These are phyloP conservation scores for Xerocomellus amylosporus DNA, from an alignment of 768 basidiomycete genomes.

Conservation along the genomic window DNA sequence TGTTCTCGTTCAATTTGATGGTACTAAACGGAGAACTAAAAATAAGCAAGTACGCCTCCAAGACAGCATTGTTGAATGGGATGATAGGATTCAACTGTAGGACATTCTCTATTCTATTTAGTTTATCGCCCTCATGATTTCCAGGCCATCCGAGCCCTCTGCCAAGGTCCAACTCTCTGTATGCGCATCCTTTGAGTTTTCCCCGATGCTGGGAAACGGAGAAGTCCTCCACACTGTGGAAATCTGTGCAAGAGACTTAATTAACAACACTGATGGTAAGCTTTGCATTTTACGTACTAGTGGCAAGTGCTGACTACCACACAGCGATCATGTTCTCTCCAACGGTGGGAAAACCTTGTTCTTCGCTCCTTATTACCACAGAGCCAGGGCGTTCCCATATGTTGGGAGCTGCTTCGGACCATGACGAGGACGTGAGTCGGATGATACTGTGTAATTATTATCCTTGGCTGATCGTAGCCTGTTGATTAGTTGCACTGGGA, in stretches of 20 bases:
- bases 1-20: not conserved
- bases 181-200: slow-evolving; percentile 2
- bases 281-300: not conserved
- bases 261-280: not conserved
- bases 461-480: not conserved
- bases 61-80: not conserved
- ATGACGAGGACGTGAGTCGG: not conserved
- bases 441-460: too few species aligned
- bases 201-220: slow-evolving; percentile 1
- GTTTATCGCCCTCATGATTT: not conserved
- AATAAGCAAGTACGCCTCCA: not conserved
- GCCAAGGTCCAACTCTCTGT: not conserved
- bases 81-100: not conserved
- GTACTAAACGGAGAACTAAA: not conserved
- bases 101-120: not conserved
- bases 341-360: not conserved
- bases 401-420: not conserved
- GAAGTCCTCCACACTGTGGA: not conserved
- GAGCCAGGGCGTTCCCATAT: too few species aligned
- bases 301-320: not conserved
- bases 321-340: not conserved
- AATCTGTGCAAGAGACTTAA: not conserved
- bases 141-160: not conserved
- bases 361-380: not conserved
- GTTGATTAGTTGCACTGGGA: not conserved